Evolutionary conservation across 2,329 filamentous ascomycete genomes (phyloP).

Genomic region (Pseudogymnoascus sp.): DNA sequence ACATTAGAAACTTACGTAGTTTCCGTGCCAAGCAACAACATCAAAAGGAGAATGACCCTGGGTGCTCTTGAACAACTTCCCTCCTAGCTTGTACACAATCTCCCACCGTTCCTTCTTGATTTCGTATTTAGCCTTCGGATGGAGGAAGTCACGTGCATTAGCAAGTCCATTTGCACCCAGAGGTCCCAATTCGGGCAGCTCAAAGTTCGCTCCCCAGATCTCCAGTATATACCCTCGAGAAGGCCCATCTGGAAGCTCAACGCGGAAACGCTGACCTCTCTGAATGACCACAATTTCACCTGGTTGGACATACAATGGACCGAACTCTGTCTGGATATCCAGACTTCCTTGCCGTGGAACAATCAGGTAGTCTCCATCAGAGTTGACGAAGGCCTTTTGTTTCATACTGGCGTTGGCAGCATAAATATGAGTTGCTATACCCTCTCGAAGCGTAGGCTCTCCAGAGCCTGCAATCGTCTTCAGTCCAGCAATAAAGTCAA

Average conservation of each 20-base stretch:
- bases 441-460: slow-evolving; percentile 43
- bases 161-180: slow-evolving; percentile 58
- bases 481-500: slow-evolving; percentile 42
- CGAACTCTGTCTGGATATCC: slow-evolving; percentile 59
- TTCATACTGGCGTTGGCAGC: slow-evolving; percentile 41
- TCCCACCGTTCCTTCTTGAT: slow-evolving; percentile 38
- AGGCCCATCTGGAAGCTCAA: slow-evolving; percentile 49
- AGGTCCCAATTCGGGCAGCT: slow-evolving; percentile 57
- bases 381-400: slow-evolving; percentile 40
- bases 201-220: slow-evolving; percentile 55
- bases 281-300: slow-evolving; percentile 60
- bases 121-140: slow-evolving; percentile 47
- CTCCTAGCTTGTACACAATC: slow-evolving; percentile 59
- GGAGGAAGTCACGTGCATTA: slow-evolving; percentile 57
- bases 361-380: slow-evolving; percentile 60
- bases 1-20: slow-evolving; percentile 32
- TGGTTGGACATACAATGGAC: slow-evolving; percentile 49
- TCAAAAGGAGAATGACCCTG: slow-evolving; percentile 71
- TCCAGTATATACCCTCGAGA: slow-evolving; percentile 59
- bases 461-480: slow-evolving; percentile 44
- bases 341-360: slow-evolving; percentile 55
- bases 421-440: slow-evolving; percentile 43
- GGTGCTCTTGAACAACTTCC: slow-evolving; percentile 52
- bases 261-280: slow-evolving; percentile 54
- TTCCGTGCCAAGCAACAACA: slow-evolving; percentile 68